phyloP scores from a whole-genome alignment of 192 early-diverging fungal genomes.

The Coemansia javaensis region DNA sequence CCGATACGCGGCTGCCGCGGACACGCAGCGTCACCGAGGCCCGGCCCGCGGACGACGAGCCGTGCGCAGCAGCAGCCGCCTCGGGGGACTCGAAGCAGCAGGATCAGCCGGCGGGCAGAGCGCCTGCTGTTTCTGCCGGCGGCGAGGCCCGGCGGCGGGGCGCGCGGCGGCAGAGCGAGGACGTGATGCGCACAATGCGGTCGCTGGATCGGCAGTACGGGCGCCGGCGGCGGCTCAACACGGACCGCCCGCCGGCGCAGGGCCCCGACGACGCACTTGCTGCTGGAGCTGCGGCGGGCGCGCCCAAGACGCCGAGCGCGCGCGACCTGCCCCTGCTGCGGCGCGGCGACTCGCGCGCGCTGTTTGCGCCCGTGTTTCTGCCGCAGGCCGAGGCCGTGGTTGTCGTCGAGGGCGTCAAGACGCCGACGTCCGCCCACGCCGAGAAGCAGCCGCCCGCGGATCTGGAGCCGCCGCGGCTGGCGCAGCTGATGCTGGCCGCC shows the following conservation, averaged over 20 bases:
- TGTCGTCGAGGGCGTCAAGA: neutral
- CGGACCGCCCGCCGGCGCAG: conserved; percentile 9
- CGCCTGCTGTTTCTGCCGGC: too few species aligned
- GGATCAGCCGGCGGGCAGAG: too few species aligned
- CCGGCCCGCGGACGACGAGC: too few species aligned
- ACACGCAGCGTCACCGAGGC: too few species aligned
- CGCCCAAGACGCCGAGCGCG: neutral
- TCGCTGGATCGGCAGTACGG: conserved; percentile 47
- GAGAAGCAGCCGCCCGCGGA: neutral
- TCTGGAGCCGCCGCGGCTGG: conserved; percentile 15
- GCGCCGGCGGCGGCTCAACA: conserved; percentile 42
- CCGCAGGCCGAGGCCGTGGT: conserved; percentile 4
- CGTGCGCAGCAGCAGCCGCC: too few species aligned
- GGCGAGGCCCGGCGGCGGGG: conserved; percentile 15
- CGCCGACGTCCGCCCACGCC: conserved; percentile 8
- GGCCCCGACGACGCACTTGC: neutral
- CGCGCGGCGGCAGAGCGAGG: conserved; percentile 29
- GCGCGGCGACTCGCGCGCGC: conserved; percentile 29
- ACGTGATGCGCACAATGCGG: conserved; percentile 46
- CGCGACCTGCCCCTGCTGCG: conserved; percentile 2
- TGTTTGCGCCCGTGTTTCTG: conserved; percentile 32
- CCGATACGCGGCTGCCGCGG: too few species aligned
- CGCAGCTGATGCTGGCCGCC: conserved; percentile 24
- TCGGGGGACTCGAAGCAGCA: too few species aligned
- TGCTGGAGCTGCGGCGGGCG: neutral